Conservation (phyloP, 257 asterid genomes). For the Verbena officinalis region DNA sequence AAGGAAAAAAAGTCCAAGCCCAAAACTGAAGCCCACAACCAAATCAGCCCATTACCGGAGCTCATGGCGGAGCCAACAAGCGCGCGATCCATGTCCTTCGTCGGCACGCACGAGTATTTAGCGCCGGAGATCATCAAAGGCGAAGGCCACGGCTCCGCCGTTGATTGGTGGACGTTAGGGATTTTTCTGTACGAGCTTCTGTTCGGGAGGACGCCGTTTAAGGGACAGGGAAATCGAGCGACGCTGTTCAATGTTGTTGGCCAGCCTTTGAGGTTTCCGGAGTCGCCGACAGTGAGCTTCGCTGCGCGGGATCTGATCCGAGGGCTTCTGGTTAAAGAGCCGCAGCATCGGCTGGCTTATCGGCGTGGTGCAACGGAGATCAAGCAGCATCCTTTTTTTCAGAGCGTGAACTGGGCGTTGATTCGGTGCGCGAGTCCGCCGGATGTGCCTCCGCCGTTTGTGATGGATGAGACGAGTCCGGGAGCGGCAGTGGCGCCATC, state of each 20-base stretch:
- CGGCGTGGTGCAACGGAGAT: conserved; percentile 66
- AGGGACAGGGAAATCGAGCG: conserved; percentile 58
- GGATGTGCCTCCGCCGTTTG: conserved; percentile 46
- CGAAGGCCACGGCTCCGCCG: conserved; percentile 67
- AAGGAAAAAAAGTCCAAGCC: conserved; percentile 44
- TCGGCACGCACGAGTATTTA: conserved; percentile 59
- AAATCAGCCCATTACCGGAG: conserved; percentile 52
- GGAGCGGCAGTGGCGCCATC: conserved; percentile 16
- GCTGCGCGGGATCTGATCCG: conserved; percentile 61
- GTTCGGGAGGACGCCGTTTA: conserved; percentile 59
- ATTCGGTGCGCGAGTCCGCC: conserved; percentile 66
- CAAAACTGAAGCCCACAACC: conserved; percentile 40
- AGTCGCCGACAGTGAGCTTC: conserved; percentile 54
- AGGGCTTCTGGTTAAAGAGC: conserved; percentile 64
- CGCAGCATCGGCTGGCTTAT: conserved; percentile 64
- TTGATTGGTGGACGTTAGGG: conserved; percentile 71
- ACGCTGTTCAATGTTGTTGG: conserved; percentile 62
- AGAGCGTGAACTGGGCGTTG: conserved; percentile 67
- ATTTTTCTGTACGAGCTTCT: conserved; percentile 56
- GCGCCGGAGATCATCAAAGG: conserved; percentile 68
- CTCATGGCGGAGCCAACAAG: conserved; percentile 62
- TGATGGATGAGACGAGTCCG: conserved; percentile 18
- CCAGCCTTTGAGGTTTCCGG: conserved; percentile 58
- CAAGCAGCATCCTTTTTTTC: conserved; percentile 66
- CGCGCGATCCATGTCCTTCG: conserved; percentile 66